These are phyloP conservation scores for Mycosphaerelloides madeirae DNA, from an alignment of 2,329 filamentous ascomycete genomes.

Conservation along the genomic window DNA sequence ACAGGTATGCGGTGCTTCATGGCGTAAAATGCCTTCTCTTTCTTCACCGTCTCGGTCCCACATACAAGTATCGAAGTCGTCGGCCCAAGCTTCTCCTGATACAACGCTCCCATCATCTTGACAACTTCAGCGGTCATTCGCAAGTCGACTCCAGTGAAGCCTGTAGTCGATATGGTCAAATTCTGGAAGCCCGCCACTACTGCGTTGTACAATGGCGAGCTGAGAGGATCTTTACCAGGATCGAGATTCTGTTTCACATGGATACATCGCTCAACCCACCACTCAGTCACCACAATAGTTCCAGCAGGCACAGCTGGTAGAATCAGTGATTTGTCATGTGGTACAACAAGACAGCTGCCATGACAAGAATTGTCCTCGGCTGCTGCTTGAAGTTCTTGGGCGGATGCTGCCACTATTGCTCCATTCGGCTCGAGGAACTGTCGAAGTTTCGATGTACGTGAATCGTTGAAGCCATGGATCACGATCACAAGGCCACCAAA, in stretches of 20 bases:
- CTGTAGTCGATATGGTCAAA: slow-evolving; percentile 53
- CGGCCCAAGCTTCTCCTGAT: slow-evolving; percentile 70
- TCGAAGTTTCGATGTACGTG: slow-evolving; percentile 17
- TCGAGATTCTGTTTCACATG: slow-evolving; percentile 67
- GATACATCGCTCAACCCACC: slow-evolving; percentile 88
- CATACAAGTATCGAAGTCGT: slow-evolving; percentile 73
- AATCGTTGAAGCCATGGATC: slow-evolving; percentile 26
- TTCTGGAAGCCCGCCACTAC: slow-evolving; percentile 54
- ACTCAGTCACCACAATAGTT: slow-evolving; percentile 66
- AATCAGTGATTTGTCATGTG: slow-evolving; percentile 22
- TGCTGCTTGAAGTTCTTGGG: slow-evolving; percentile 20
- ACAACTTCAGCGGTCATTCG: slow-evolving; percentile 77
- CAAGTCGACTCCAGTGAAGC: slow-evolving; percentile 61
- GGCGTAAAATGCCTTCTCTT: slow-evolving; percentile 75
- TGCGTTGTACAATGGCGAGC: slow-evolving; percentile 63
- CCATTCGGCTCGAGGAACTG: slow-evolving; percentile 28
- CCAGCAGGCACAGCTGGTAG: slow-evolving; percentile 24
- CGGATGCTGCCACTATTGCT: slow-evolving; percentile 24
- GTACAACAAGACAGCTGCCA: slow-evolving; percentile 30
- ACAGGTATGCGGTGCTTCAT: slow-evolving; percentile 71
- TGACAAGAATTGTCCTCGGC: slow-evolving; percentile 13
- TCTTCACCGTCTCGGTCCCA: slow-evolving; percentile 47
- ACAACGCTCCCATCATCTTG: slow-evolving; percentile 65
- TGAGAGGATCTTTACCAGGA: slow-evolving; percentile 66
- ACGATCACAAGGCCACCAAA: slow-evolving; percentile 29